These are phyloP conservation scores for Hibiscus tridactylites DNA, from an alignment of 345 rosid species.

Conservation along the genomic window DNA sequence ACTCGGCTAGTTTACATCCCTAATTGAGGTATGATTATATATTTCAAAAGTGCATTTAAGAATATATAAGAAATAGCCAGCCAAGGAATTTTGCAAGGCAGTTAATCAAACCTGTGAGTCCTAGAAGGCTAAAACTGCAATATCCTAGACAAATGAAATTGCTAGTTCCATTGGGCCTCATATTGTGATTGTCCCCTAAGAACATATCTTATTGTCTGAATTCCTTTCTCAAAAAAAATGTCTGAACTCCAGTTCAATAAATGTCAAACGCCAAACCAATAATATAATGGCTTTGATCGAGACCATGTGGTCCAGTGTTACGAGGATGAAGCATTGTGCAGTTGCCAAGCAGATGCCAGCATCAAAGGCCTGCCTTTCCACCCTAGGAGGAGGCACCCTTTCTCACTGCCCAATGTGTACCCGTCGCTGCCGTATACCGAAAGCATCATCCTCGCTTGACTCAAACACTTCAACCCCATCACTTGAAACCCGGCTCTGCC, in stretches of 20 bases:
- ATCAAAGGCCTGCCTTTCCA: slow-evolving; percentile 65
- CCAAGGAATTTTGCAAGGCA: neutral
- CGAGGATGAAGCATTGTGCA: slow-evolving; percentile 20
- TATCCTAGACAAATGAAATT: neutral
- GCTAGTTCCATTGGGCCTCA: neutral
- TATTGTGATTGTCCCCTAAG: neutral
- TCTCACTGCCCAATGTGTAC: slow-evolving; percentile 40
- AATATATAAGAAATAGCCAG: neutral
- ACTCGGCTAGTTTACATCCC: too few relatives aligned
- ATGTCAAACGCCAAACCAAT: neutral
- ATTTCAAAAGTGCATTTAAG: neutral
- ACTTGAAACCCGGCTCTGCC: slow-evolving; percentile 60
- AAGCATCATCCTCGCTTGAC: slow-evolving; percentile 52
- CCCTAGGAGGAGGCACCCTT: slow-evolving; percentile 50
- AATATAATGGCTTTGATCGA: neutral
- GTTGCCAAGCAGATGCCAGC: slow-evolving; percentile 64
- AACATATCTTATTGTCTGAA: neutral
- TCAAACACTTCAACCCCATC: slow-evolving; percentile 37
- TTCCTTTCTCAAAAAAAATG: neutral
- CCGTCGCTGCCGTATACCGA: slow-evolving; percentile 56
- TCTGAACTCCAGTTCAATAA: neutral
- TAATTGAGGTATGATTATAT: too few relatives aligned
- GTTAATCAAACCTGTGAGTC: neutral
- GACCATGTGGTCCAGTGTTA: neutral
- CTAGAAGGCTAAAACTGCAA: too few relatives aligned